Base-by-base conservation (phyloP, 345 rosid genomes). In the Eucalyptus pumila region DNA sequence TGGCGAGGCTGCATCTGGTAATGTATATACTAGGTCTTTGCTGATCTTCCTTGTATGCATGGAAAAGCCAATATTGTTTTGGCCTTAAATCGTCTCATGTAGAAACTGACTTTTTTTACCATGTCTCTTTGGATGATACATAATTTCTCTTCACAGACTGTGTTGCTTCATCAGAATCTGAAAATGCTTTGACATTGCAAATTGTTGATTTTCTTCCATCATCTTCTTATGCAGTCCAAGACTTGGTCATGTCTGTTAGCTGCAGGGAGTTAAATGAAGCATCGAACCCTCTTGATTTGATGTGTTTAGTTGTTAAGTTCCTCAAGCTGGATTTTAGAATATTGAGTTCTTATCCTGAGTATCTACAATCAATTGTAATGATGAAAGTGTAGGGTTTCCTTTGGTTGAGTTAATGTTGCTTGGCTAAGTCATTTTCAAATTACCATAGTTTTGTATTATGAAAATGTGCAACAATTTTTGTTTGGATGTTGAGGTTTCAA, bases 1-100 rank as follows among this genome's bases (percentile, higher is more conserved):
- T 72, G 96, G 98, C 13, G 96, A 94, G 93, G 99, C 94, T 86
- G 99, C 99, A 42, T 58, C 99, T 91, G 97, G 98, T 96, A 56
- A 86, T 88, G 14, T 19, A 60, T 26, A 21, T 21, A 11, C 47
- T 37, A 76, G 85, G 24, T 76, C 15, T 76, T 76, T 76, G 80
- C 69, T 44, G n/a, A 34, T 45, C 49, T n/a, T 58, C 24, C 47
- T 37, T 40, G 47, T 76, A 76, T 40, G 5, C 85, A 76, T 76
- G 47, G 47, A 76, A 76, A 40, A 76, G 85, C 85, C 14, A 76
- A 37, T 76, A 44, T 34, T 34, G 44, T 76, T 76, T 76, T 76
- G 30, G 47, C 85, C 26, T 21, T 76, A 40, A 42, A 23, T 37
- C 2, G 9, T 40, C 27, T 11, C 8, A 21, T 76, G 42, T 40